phyloP scores from a whole-genome alignment of 2,329 filamentous ascomycete genomes.

The Coleophoma cylindrospora region DNA sequence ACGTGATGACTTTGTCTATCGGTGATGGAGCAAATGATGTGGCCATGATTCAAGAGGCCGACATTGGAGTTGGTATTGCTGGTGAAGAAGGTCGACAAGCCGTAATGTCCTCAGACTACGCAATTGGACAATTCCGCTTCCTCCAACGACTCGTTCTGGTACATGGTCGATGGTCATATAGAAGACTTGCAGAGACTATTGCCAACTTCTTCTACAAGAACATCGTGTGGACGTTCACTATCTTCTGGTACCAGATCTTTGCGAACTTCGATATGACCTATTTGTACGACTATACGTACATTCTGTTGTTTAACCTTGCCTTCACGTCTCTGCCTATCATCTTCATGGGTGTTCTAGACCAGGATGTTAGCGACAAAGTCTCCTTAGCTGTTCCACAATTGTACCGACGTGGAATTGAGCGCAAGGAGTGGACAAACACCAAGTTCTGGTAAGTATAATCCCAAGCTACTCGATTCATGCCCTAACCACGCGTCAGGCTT shows the following conservation, averaged over 20 bases:
- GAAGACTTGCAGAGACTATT: conserved; percentile 85
- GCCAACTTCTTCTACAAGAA: conserved; percentile 99
- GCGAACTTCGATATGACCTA: conserved; percentile 96
- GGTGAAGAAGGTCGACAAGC: conserved; percentile 90
- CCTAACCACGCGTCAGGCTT: conserved; percentile 48
- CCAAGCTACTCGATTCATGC: conserved; percentile 9
- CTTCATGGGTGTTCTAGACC: conserved; percentile 93
- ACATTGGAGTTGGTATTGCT: conserved; percentile 94
- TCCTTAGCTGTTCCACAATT: conserved; percentile 92
- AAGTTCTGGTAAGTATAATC: conserved; percentile 83
- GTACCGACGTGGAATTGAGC: conserved; percentile 92
- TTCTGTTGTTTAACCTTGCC: conserved; percentile 91
- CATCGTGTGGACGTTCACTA: conserved; percentile 91
- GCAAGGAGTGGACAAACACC: conserved; percentile 88
- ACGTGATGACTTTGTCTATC: conserved; percentile 93
- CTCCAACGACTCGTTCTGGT: conserved; percentile 80
- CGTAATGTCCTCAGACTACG: conserved; percentile 94
- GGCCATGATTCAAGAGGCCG: conserved; percentile 95
- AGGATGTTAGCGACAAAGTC: conserved; percentile 92
- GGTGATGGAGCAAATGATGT: conserved; percentile 95
- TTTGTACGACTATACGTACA: conserved; percentile 96
- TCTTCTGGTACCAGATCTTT: conserved; percentile 98
- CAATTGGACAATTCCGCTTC: conserved; percentile 90
- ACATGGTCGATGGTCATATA: conserved; percentile 94
- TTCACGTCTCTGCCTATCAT: conserved; percentile 95